A percentile compares a stretch with the other conserved stretches of the same genome.
Evolutionary conservation across 176 grass and related monocot species (phyloP).

Genomic region (Oropetium thomaeum): DNA sequence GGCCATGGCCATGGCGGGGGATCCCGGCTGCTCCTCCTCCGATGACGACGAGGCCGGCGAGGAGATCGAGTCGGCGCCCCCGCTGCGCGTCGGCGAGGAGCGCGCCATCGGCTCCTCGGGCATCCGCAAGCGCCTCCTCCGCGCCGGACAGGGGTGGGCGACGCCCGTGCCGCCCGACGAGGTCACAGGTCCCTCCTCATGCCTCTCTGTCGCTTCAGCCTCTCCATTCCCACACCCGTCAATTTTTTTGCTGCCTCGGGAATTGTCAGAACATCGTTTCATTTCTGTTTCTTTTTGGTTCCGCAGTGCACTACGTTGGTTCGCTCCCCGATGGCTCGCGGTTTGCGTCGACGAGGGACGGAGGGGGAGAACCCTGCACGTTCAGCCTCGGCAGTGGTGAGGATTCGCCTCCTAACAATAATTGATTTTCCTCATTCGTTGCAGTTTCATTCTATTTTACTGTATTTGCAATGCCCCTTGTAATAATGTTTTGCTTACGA

Average conservation of each 20-base stretch:
- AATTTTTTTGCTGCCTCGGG: background rate
- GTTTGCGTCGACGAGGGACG: slow-evolving; percentile 38
- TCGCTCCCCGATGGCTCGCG: slow-evolving; percentile 22
- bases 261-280: background rate
- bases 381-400: slow-evolving; percentile 36
- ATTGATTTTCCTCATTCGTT: background rate
- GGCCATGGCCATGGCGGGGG: slow-evolving; percentile 32
- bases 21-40: background rate
- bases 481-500: background rate
- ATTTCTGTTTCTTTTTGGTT: background rate
- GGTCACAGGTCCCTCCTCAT: slow-evolving; percentile 28
- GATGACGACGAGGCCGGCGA: slow-evolving; percentile 36
- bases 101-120: slow-evolving; percentile 17
- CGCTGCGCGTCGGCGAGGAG: slow-evolving; percentile 40
- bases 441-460: background rate
- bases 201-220: background rate
- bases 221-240: background rate
- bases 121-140: slow-evolving; percentile 41
- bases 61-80: slow-evolving; percentile 43
- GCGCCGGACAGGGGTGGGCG: slow-evolving; percentile 31
- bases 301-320: slow-evolving; percentile 42
- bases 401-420: background rate
- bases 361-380: slow-evolving; percentile 27
- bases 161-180: slow-evolving; percentile 38
- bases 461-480: background rate